Base-by-base conservation (phyloP, 805 yeast species). In the Spathaspora passalidarum region DNA sequence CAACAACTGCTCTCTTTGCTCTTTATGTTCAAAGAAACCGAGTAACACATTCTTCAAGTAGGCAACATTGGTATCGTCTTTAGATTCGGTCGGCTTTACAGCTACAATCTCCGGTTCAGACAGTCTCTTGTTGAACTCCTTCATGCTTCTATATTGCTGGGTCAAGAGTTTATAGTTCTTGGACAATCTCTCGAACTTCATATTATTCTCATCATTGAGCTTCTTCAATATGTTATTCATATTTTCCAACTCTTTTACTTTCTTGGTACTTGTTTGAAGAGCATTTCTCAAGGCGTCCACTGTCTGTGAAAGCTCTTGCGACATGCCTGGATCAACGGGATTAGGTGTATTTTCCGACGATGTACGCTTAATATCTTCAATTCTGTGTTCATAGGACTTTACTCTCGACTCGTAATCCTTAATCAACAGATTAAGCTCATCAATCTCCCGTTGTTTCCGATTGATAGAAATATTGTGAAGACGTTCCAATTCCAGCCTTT, bases 11-110 rank as follows among this genome's bases (percentile, higher is more conserved):
- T 75, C 81, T 48, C 98, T 75, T 64, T 91, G 97, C n/a, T 92
- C 99, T 57, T 79, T 86, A 60, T 88, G 96, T 58, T 91, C 97
- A 45, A 94, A 65, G 61, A 86, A 94, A 2, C 97, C 97, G 2
- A 92, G 68, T n/a, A 92, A 64, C 2, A 92, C 97, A 60, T 94
- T 94, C 62, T 87, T 88, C 43, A 90, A 75, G 60, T 92, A 92
- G 10, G 95, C 88, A 17, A 84, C 73, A 41, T 53, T 56, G 2
- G 57, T 44, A 13, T 47, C 43, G 9, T 36, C 32, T 19, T 16
- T 22, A 2, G 35, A 21, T 16, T 43, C 43, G 6, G 23, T 11
- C 6, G 42, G 22, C 2, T 39, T 26, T 29, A 42, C 20, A 14
- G 41, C 13, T 1, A 36, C 20, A 4, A 16, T 4, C 21, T 35